A percentile compares a stretch with the other conserved stretches of the same genome.
phyloP scores from a whole-genome alignment of 73 alveolate species.

The Halteria grandinella region DNA sequence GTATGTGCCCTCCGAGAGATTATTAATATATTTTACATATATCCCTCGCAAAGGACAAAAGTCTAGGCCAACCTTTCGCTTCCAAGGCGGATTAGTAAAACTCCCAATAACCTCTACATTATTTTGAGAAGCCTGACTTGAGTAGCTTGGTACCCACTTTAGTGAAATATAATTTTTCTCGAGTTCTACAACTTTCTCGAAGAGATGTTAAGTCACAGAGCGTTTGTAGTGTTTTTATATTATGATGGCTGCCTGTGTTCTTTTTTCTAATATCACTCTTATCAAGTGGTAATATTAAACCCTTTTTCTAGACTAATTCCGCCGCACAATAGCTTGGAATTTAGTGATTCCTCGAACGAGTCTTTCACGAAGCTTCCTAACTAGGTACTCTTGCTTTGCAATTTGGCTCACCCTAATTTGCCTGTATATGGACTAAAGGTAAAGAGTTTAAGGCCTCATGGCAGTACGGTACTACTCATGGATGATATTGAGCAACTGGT shows the following conservation, averaged over 20 bases:
- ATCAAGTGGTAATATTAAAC: not conserved
- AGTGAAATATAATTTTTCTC: conserved; percentile 42
- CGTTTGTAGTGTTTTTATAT: conserved; percentile 12
- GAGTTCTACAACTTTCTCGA: conserved; percentile 8
- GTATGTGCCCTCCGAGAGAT: conserved; percentile 27
- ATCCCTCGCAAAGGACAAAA: conserved; percentile 24
- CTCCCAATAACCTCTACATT: conserved; percentile 33
- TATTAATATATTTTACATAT: conserved; percentile 43
- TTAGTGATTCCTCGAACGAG: not conserved
- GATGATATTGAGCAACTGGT: conserved; percentile 8
- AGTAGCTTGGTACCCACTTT: conserved; percentile 2
- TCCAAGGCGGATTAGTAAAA: conserved; percentile 55
- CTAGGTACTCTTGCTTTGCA: conserved; percentile 24
- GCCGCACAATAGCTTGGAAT: not conserved
- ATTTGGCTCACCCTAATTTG: not conserved
- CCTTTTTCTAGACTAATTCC: not conserved
- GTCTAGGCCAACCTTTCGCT: conserved; percentile 18
- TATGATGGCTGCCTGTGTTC: conserved; percentile 18
- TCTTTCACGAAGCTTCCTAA: not conserved
- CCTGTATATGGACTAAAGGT: conserved; percentile 7
- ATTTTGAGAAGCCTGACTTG: conserved; percentile 8
- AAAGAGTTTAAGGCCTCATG: conserved; percentile 12
- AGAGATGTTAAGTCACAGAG: not conserved
- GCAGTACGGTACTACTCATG: conserved; percentile 21
- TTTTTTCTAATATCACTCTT: not conserved